Base-by-base conservation (phyloP, 805 yeast genomes). In the Metschnikowia shivogae region DNA sequence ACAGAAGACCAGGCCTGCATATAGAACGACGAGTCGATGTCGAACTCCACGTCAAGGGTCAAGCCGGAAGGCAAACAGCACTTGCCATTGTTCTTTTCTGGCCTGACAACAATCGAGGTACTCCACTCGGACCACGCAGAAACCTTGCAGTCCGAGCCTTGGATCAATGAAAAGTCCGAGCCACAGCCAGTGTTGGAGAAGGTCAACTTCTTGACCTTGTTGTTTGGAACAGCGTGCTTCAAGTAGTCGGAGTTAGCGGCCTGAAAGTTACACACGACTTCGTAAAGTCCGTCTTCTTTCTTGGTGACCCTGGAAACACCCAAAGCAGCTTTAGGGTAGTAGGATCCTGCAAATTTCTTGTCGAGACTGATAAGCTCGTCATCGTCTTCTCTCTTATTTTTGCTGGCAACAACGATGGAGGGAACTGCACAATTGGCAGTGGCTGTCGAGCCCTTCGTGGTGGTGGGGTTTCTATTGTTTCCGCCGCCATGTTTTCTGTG, bases 21-120 rank as follows among this genome's bases (percentile, higher is more conserved):
- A 14, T 30, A 30, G n/a, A 12, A 37, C 11, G 30, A 26, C 6
- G 39, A 22, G 26, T 39, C 46, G 9, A 28, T 22, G 7, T 35
- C 13, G 28, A 41, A 45, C 8, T 32, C 36, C 9, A 45, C 20
- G 12, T 45, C 48, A 28, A 45, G 34, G 1, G 45, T 17, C 35
- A 45, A 42, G 8, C 33, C 37, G 9, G 42, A 9, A 17, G 48
- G 48, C 38, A 45, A 42, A 32, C 48, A 45, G 26, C 48, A 45
- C 19, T 32, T 45, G n/a, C 48, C 48, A 31, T 38, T 30, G 5
- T 28, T 22, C 26, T 22, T 19, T n/a, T 43, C 40, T 1, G 49
- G 47, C 34, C 41, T 46, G 6, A 46, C 47, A 8, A 29, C 27
- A 17, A 46, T 39, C 7, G 43, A 13, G 4, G 49, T 43, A 34